Conservation (phyloP, 768 basidiomycete species). For the Antrodiella citrinella region DNA sequence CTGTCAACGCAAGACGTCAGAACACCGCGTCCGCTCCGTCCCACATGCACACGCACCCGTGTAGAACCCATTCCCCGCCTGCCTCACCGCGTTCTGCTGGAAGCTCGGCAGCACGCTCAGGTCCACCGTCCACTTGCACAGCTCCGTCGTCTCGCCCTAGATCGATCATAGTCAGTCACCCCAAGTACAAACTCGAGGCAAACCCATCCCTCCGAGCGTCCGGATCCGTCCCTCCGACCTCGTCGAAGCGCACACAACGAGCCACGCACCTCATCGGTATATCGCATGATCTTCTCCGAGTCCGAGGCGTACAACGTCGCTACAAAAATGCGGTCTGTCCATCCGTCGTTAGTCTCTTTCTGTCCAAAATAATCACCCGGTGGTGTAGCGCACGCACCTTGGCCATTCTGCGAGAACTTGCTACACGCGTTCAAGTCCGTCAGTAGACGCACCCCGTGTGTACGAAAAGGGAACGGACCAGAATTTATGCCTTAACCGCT, state of each 20-base stretch:
- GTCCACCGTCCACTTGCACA: constrained; percentile 87
- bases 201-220: neutral
- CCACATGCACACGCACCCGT: constrained; percentile 57
- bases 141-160: constrained; percentile 59
- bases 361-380: neutral
- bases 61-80: constrained; percentile 62
- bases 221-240: constrained; percentile 13
- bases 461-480: constrained; percentile 48
- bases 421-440: constrained; percentile 27
- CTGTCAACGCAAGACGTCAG: constrained; percentile 27
- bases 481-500: constrained; percentile 74
- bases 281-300: constrained; percentile 67
- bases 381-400: constrained; percentile 29
- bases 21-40: neutral
- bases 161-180: neutral
- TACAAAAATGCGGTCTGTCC: constrained; percentile 65
- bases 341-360: constrained; percentile 1
- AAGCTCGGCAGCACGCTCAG: constrained; percentile 71
- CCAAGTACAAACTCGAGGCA: neutral
- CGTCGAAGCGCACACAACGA: constrained; percentile 13
- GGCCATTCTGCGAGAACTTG: constrained; percentile 58
- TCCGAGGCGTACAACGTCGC: constrained; percentile 80
- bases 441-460: too few species aligned
- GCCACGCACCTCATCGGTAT: constrained; percentile 66
- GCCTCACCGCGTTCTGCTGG: constrained; percentile 56